Evolutionary conservation across 2,329 filamentous ascomycete species (phyloP), one percentile per base, ranked within the genome.

Genomic region (Tolypocladium guangdongense): DNA sequence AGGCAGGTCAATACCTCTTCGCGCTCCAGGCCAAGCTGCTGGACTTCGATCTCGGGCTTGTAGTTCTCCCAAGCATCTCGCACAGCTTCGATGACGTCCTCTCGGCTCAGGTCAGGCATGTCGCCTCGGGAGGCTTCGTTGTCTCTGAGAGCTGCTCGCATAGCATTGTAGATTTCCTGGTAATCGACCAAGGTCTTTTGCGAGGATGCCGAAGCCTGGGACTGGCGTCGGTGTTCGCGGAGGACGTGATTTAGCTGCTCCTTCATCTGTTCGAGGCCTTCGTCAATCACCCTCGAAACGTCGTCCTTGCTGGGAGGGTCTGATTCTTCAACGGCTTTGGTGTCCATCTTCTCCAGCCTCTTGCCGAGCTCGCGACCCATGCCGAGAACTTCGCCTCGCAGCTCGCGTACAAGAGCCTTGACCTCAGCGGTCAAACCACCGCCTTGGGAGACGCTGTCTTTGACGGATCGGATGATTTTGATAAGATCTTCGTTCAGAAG

Each of bases 291-390:
- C 35, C 79, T 78, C 45, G 82, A 81, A 49, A 96, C 70, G 59
- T 95, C 87, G 30, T 86, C 82, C 54, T 82, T 82, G 52, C 79
- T 79, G 4, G 77, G 76, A 1, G 75, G 72, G 53, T 78, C 78
- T 1, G 71, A 67, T 39, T 76, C 74, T 38, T 72, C 73, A 30
- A 73, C 68, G 16, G 68, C 64, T 50, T 78, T 72, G 47, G 64
- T 68, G 32, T 72, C 75, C 11, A 83, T 78, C 57, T 90, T 83
- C 57, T 93, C 88, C n/a, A 97, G 78, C 59, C 90, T 87, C 54
- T 89, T 86, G 41, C 87, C 90, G 49, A 97, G 82, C 59, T 96
- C 90, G 54, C 92, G 81, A 4, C 92, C 92, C 91, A 96, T 96
- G 3, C 90, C 91, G 5, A 96, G 77, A 10, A 97, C 90, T 66